phyloP scores from a whole-genome alignment of 148 eudicot species.

The Rhododendron henanense region DNA sequence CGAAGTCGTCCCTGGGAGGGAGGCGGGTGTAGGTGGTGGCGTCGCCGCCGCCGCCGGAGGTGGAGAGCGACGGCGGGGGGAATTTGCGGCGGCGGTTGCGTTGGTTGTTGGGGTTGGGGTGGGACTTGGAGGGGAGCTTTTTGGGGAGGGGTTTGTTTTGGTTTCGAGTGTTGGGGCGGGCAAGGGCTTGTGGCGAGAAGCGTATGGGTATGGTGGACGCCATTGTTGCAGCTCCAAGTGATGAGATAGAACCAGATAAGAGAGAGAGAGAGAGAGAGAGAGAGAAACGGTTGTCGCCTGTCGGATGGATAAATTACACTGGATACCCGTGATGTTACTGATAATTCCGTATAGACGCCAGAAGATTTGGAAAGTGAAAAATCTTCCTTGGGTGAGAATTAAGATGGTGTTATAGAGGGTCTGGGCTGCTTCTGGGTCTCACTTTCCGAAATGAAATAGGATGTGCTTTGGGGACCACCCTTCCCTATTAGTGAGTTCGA shows the following conservation, averaged over 20 bases:
- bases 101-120: conserved; percentile 26
- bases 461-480: no score
- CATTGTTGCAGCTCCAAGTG: conserved; percentile 15
- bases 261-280: neutral
- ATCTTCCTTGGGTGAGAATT: neutral
- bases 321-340: neutral
- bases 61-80: conserved; percentile 8
- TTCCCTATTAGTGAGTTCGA: no score
- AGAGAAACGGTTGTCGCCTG: neutral
- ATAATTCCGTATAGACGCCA: neutral
- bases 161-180: conserved; percentile 29
- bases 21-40: conserved; percentile 88
- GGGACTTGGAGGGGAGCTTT: conserved; percentile 8
- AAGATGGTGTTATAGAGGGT: neutral
- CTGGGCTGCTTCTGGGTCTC: no score
- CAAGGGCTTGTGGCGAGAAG: conserved; percentile 32
- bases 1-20: conserved; percentile 46
- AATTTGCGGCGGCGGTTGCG: conserved; percentile 3
- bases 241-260: neutral
- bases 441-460: no score
- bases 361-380: no score
- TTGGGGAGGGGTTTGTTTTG: conserved; percentile 17
- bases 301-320: neutral
- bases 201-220: conserved; percentile 26
- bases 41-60: conserved; percentile 44